Base-by-base conservation (phyloP, 257 asterid genomes). In the Lycium ferocissimum region DNA sequence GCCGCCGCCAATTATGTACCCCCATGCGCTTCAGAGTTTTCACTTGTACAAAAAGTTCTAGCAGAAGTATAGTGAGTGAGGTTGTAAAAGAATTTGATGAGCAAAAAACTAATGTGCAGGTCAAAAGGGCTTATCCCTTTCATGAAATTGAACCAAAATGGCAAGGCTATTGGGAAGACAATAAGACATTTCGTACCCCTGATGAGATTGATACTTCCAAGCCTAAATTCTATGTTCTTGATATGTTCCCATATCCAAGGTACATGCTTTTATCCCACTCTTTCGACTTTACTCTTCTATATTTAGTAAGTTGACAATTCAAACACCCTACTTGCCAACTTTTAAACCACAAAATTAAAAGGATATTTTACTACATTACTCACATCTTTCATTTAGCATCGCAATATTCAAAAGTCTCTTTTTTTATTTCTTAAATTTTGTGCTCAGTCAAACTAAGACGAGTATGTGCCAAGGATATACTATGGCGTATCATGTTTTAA, bases 211-310 rank as follows among this genome's bases (percentile, higher is more conserved):
- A 97, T 89, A 92, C 94, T 81, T 91, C 98, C 81, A 97, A 92
- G 88, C 98, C 98, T 13, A 97, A 97, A 86, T 97, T 88, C 90
- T 97, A 97, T 82, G 99, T 97, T 87, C 99, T 95, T 58, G 99
- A 97, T 89, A 95, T 97, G 98, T 97, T 97, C 88, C 99, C 98
- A 82, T 97, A 97, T 89, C 99, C 99, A 83, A 95, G 98, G 99
- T 95, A 57, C 62, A 9, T 33, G n/a, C 58, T 83, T 17, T 62
- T 75, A 47, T 49, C 61, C 81, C 62, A 75, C 62, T 49, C 81
- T 75, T 75, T 22, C 22, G 49, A 51, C 62, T 75, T 73, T 22
- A 45, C 33, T 26, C 33, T 26, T 26, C 33, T 26, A 26, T 26
- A 26, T 26, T 26, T 26, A 26, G 33, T 26, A 26, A 26, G 33